A percentile compares a stretch with the other conserved stretches of the same genome.
These are phyloP conservation scores for Aaosphaeria arxii DNA, from an alignment of 2,329 filamentous ascomycete species.

Conservation along the genomic window DNA sequence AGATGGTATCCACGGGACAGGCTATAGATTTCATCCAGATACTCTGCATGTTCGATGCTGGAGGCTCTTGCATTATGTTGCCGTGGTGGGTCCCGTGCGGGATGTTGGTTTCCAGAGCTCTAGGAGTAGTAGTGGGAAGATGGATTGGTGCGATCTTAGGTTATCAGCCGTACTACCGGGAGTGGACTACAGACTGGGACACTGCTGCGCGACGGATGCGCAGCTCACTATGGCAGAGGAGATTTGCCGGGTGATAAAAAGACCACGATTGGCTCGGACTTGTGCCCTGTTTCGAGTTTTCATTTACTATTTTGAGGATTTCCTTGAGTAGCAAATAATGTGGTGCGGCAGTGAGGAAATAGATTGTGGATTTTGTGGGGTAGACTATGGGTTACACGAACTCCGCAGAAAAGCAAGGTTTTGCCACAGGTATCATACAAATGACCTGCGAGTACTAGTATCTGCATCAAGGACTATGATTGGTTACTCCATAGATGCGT, in stretches of 20 bases:
- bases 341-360: too few species aligned
- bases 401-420: too few species aligned
- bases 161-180: slow-evolving; percentile 37
- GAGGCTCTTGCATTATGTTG: slow-evolving; percentile 36
- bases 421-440: too few species aligned
- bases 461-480: too few species aligned
- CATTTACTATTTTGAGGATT: too few species aligned
- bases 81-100: slow-evolving; percentile 40
- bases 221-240: slow-evolving; percentile 5
- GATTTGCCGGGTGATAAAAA: not conserved
- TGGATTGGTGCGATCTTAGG: slow-evolving; percentile 39
- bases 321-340: too few species aligned
- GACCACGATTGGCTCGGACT: not conserved
- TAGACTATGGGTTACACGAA: too few species aligned
- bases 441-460: too few species aligned
- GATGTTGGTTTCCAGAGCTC: slow-evolving; percentile 17
- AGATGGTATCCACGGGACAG: slow-evolving; percentile 21
- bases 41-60: slow-evolving; percentile 41
- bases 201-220: slow-evolving; percentile 34
- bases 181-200: slow-evolving; percentile 41
- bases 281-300: not conserved
- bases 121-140: slow-evolving; percentile 36
- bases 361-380: too few species aligned
- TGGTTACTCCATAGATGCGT: too few species aligned
- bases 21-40: slow-evolving; percentile 31